A percentile compares a stretch with the other conserved stretches of the same genome.
phyloP scores from a whole-genome alignment of 352 stramenopile species.

The Pythium vanterpoolii region DNA sequence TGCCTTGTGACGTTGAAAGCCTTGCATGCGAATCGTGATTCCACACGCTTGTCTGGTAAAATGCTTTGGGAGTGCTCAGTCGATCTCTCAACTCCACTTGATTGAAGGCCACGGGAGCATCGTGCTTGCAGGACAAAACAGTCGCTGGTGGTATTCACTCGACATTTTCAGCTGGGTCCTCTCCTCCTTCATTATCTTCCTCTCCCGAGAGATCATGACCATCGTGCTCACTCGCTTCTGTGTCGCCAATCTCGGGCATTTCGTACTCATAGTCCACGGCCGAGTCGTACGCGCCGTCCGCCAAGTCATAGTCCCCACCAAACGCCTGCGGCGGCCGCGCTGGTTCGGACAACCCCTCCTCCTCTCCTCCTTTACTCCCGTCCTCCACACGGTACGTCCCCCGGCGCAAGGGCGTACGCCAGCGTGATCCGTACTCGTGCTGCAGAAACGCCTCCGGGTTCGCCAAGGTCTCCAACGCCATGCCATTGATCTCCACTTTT shows the following conservation, averaged over 20 bases:
- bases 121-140: too few relatives aligned
- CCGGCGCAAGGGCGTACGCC: constrained; percentile 13
- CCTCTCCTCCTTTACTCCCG: not conserved
- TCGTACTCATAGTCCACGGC: constrained; percentile 7
- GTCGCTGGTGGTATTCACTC: not conserved
- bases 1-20: not conserved
- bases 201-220: not conserved
- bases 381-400: not conserved
- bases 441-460: constrained; percentile 25
- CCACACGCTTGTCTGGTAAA: too few relatives aligned
- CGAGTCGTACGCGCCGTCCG: constrained; percentile 6
- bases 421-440: constrained; percentile 29
- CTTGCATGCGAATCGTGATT: too few relatives aligned
- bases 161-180: not conserved
- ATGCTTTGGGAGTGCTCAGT: too few relatives aligned
- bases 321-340: not conserved
- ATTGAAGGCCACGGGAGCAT: too few relatives aligned
- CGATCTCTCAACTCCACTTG: too few relatives aligned
- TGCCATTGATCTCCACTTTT: constrained; percentile 16
- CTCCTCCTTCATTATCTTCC: not conserved
- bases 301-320: not conserved
- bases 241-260: constrained; percentile 9
- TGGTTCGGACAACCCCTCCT: not conserved
- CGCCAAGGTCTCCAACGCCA: constrained; percentile 26
- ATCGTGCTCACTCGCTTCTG: not conserved